Evolutionary conservation across 805 yeast species (phyloP), one percentile per base, ranked within the genome.

Genomic region (Candida sphagnicola): DNA sequence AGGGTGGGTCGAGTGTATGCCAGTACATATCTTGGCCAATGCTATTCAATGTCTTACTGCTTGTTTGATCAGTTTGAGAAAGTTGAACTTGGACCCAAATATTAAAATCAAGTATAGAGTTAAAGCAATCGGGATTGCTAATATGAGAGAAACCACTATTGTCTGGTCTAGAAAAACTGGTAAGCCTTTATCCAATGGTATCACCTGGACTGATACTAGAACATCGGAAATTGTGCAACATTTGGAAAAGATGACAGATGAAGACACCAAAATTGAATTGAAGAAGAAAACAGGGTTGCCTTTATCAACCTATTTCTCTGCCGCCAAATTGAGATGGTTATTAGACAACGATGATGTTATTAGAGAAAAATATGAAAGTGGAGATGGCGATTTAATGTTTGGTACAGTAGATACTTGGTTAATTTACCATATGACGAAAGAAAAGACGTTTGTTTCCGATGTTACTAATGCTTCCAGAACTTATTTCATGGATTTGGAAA

Each of bases 401-500:
- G 96, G 96, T 42, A 90, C 97, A 18, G 83, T 91, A 32, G 98
- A 90, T 62, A 80, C 95, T 14, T 90, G 98, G 98, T 74, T 90
- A 45, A 79, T 90, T 44, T 87, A 85, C 63, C 84, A 88, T 55
- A 67, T 90, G 58, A 85, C 96, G 23, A 70, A 72, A 51, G 82
- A 82, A 52, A 72, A 75, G 37, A 60, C 82, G 0, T 86, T 77
- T 57, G 82, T 85, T 34, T 80, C 96, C 1, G 98, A 90, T 62
- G 81, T 89, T 18, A 82, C 96, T 38, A 90, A 90, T 60, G 97
- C 97, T 12, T 80, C 93, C 31, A 76, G 98, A 59, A 88, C 97
- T 8, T 83, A 83, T 68, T 81, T 90, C 57, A 84, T 90, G 91
- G 81, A 88, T 62, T 74, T 90, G 46, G 80, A 79, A 44, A 80